These are phyloP conservation scores for Tympanopsis confertula DNA, from an alignment of 2,329 filamentous ascomycete genomes.

Conservation along the genomic window DNA sequence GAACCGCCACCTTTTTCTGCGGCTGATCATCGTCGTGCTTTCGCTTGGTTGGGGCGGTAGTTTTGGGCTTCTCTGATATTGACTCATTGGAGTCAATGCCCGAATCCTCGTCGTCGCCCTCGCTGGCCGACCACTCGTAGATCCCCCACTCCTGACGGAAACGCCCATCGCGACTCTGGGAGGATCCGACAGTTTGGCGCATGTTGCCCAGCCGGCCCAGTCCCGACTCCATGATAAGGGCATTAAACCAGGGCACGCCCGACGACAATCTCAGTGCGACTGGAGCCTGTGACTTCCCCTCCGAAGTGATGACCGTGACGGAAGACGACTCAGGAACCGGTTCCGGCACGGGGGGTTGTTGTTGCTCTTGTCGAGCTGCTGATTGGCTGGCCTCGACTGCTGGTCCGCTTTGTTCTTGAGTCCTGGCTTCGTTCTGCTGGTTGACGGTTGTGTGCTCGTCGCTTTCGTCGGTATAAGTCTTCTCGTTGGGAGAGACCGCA, in stretches of 20 bases:
- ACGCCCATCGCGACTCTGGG: conserved; percentile 45
- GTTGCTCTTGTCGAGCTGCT: too few relatives aligned
- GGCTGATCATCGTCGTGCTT: conserved; percentile 37
- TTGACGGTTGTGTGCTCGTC: too few relatives aligned
- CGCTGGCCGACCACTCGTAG: conserved; percentile 54
- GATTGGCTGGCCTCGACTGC: too few relatives aligned
- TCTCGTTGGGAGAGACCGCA: conserved; percentile 1
- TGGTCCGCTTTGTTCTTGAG: too few relatives aligned
- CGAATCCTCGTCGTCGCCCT: conserved; percentile 17
- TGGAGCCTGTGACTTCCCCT: conserved; percentile 18
- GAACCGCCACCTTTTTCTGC: too few relatives aligned
- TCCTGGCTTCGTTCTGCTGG: too few relatives aligned
- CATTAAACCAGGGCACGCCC: conserved; percentile 77
- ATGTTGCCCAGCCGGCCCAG: conserved; percentile 56
- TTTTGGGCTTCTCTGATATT: conserved; percentile 15
- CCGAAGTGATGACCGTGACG: conserved; percentile 9
- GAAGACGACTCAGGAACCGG: conserved; percentile 12
- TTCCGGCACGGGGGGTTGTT: conserved; percentile 11
- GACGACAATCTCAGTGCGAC: conserved; percentile 44
- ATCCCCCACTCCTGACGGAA: conserved; percentile 74
- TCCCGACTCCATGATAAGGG: conserved; percentile 64
- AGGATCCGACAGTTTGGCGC: conserved; percentile 40
- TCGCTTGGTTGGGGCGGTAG: conserved; percentile 33
- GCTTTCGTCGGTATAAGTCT: conserved; percentile 7
- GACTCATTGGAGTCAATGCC: conserved; percentile 18